These are phyloP conservation scores for Harrya chromipes DNA, from an alignment of 768 basidiomycete species.

Conservation along the genomic window DNA sequence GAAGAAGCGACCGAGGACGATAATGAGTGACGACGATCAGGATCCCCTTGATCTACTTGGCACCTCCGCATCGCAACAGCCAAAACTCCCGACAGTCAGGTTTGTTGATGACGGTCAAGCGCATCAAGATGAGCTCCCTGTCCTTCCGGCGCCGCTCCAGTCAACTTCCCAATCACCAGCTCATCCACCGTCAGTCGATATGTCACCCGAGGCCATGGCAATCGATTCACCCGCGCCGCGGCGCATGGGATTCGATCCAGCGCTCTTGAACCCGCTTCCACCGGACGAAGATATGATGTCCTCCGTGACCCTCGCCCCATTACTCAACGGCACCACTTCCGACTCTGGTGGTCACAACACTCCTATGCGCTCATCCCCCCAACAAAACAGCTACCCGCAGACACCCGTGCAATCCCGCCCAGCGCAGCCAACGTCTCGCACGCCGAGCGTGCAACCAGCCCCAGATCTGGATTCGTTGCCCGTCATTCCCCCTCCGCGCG, in stretches of 20 bases:
- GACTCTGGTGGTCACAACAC: not conserved
- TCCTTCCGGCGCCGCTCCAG: conserved; percentile 7
- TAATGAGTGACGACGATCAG: conserved; percentile 42
- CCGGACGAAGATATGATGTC: conserved; percentile 28
- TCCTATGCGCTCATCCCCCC: conserved; percentile 4
- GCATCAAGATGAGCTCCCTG: conserved; percentile 14
- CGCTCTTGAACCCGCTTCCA: conserved; percentile 51
- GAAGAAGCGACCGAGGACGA: conserved; percentile 53
- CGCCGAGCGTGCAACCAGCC: conserved; percentile 3
- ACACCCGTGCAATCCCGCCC: conserved; percentile 6
- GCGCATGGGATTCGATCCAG: conserved; percentile 46
- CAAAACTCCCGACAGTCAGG: conserved; percentile 42
- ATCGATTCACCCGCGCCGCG: conserved; percentile 36
- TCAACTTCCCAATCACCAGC: not conserved
- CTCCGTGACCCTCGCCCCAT: conserved; percentile 21
- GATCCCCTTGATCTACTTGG: conserved; percentile 46
- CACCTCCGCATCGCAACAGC: conserved; percentile 29
- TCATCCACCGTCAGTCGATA: not conserved
- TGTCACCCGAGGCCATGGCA: conserved; percentile 31
- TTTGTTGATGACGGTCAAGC: conserved; percentile 41
- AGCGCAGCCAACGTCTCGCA: conserved; percentile 4
- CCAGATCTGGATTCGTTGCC: conserved; percentile 21
- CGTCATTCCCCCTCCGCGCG: conserved; percentile 22
- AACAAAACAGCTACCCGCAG: conserved; percentile 9
- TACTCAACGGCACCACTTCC: conserved; percentile 22